Base-by-base conservation (phyloP, 2,329 filamentous ascomycete genomes). In the Ascomycota sp. region DNA sequence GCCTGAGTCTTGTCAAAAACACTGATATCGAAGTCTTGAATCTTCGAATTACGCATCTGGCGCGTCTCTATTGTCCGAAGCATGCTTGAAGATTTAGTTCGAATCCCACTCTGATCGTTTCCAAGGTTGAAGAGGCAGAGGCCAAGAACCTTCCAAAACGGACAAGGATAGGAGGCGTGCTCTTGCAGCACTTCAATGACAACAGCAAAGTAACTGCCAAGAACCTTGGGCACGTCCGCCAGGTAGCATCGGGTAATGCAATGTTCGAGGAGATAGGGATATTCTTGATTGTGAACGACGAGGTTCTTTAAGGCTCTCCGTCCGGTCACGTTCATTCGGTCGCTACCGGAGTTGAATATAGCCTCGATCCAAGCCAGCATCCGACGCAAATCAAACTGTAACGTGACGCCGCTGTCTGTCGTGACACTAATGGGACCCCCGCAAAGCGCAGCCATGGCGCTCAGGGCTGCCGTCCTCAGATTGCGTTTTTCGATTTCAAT, bases 401-500 rank as follows among this genome's bases (percentile, higher is more conserved):
- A 67, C 19, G 77, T 65, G n/a, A 75, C 75, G 32, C 80, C 79
- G 38, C 81, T 86, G 47, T 93, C 85, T 0, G 81, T 93, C 1
- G 75, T 83, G 37, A 92, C 76, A 37, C 73, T 83, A 33, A 95
- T 74, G 4, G 86, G 82, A 0, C 77, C 70, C 42, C 72, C 83
- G 47, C 89, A 98, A 5, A 98, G 63, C 3, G 83, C 74, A 26
- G 89, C 85, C 89, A 98, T 95, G 19, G 91, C 78, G 49, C 85
- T 93, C 26, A 98, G 61, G 2, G 89, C 86, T 20, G 89, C 83
- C 15, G 78, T 89, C 33, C 82, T 70, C 23, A 98, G 63, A 44
- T 93, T 91, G 37, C 80, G 74, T 57, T 93, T 95, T 52, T 98
- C 86, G 39, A 94, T 95, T 47, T 95, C 89, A 66, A 93, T 89